Evolutionary conservation across 2,329 filamentous ascomycete genomes (phyloP), one percentile per base, ranked within the genome.

Genomic region (Cytospora chrysosperma): DNA sequence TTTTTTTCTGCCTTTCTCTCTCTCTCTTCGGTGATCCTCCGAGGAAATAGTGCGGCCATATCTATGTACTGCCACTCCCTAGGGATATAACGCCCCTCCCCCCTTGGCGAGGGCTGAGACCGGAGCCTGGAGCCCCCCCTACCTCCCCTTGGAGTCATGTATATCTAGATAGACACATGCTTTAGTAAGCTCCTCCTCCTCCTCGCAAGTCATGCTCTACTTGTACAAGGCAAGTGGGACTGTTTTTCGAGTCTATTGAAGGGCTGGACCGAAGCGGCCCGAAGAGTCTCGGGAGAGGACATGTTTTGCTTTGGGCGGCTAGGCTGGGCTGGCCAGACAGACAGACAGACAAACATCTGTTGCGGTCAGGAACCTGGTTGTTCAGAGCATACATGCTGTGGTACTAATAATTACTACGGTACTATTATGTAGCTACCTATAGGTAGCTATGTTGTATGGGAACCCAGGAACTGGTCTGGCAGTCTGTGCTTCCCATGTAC

Each of bases 11-110:
- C n/a, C n/a, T n/a, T n/a, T n/a, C n/a, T n/a, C n/a, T n/a, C n/a
- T n/a, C n/a, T n/a, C n/a, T n/a, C n/a, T 55, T 61, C 58, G 58
- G 58, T n/a, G 30, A 61, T 40, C 34, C 34, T 61, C 58, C 58
- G 58, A 54, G 58, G 32, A 13, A n/a, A 40, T 52, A 54, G 32
- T 61, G 19, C 40, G 40, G 40, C 40, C 19, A 43, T 43, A 43
- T 43, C n/a, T n/a, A n/a, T n/a, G n/a, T n/a, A n/a, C 40, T 49
- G 49, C 47, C 51, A 27, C 47, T 47, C 37, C 34, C 32, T 61
- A 19, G 37, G 34, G 19, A 49, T 61, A 34, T 61, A n/a, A n/a
- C n/a, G n/a, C n/a, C n/a, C n/a, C n/a, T n/a, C n/a, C 19, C 51
- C 30, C 58, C 47, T 24, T 40, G 54, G 27, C 58, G 47, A 34